Conservation (phyloP, 23 red algal species). For the Cyanidiococcus yangmingshanensis region DNA sequence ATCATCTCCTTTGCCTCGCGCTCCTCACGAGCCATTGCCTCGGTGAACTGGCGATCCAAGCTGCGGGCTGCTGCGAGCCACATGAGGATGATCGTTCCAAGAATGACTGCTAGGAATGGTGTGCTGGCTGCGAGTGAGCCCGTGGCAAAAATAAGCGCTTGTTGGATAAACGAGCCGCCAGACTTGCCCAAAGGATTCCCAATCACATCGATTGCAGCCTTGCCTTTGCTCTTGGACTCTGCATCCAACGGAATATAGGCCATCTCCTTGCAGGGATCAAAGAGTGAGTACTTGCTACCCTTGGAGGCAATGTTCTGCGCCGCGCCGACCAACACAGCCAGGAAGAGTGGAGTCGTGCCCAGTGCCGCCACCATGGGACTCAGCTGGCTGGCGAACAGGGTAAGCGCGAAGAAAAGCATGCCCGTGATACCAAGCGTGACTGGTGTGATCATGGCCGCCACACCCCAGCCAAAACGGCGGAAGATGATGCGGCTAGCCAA, state of each 20-base stretch:
- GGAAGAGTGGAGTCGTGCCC: constrained; percentile 89
- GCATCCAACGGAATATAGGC: constrained; percentile 93
- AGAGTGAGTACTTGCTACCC: constrained; percentile 82
- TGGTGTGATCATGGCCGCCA: constrained; percentile 79
- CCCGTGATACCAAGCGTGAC: constrained; percentile 79
- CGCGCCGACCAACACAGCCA: constrained; percentile 86
- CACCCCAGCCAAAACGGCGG: constrained; percentile 90
- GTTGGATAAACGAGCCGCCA: constrained; percentile 96
- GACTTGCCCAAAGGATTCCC: constrained; percentile 99
- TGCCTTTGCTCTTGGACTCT: constrained; percentile 82
- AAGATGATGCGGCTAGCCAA: constrained; percentile 88
- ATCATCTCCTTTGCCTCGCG: constrained; percentile 23
- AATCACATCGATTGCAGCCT: constrained; percentile 98
- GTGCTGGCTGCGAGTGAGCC: constrained; percentile 88
- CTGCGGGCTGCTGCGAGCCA: constrained; percentile 74
- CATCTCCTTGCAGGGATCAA: constrained; percentile 99
- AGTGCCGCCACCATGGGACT: constrained; percentile 55
- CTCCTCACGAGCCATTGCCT: constrained; percentile 64
- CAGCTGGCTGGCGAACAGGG: constrained; percentile 63
- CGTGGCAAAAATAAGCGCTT: constrained; percentile 84
- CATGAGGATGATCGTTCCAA: constrained; percentile 72
- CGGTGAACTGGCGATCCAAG: constrained; percentile 84
- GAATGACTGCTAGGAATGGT: constrained; percentile 80
- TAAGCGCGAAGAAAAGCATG: constrained; percentile 79
- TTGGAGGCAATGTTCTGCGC: constrained; percentile 88